Evolutionary conservation across 2,329 filamentous ascomycete genomes (phyloP), one percentile per base, ranked within the genome.

Genomic region (Aspergillus jensenii): DNA sequence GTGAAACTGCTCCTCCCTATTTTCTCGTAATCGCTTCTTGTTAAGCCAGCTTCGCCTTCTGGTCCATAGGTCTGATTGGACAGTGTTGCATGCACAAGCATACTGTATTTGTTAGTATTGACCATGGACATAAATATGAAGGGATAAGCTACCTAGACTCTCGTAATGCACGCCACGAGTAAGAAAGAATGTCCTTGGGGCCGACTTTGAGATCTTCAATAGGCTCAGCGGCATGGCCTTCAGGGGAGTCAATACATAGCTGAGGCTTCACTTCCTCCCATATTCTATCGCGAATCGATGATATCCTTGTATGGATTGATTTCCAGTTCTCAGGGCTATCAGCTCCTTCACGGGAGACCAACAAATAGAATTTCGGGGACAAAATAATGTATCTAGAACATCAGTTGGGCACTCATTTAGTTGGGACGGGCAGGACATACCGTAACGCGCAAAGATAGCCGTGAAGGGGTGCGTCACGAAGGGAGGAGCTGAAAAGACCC

Each of bases 81-180:
- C 21, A 88, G 75, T 39, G 90, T 82, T 0, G 82, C 80, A 61
- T 87, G 84, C 72, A 93, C 80, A 4, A 96, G 77, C 56, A 91
- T 87, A 72, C 91, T 95, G 39, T 17, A 11, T n/a, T 5, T 2
- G 48, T 72, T 60, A 73, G 64, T 63, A 61, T 53, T 33, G 35
- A 23, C 45, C 45, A 62, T 12, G 59, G 61, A 27, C 7, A n/a
- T 8, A 15, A 31, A 15, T 12, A 40, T 33, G 15, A 17, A 14
- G 33, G 35, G 14, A 40, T 19, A 59, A 55, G 76, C 60, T 78
- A 91, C 89, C 91, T 96, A 23, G 93, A 91, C 76, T 99, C 95
- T 61, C 96, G 93, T n/a, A 97, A 81, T 6, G 92, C 91, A 66
- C 95, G 86, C 83, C 96, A 99, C 61, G 92, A 96, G 73, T 95